Evolutionary conservation across 2,329 filamentous ascomycete genomes (phyloP).

Genomic region (Rutstroemia sp.): DNA sequence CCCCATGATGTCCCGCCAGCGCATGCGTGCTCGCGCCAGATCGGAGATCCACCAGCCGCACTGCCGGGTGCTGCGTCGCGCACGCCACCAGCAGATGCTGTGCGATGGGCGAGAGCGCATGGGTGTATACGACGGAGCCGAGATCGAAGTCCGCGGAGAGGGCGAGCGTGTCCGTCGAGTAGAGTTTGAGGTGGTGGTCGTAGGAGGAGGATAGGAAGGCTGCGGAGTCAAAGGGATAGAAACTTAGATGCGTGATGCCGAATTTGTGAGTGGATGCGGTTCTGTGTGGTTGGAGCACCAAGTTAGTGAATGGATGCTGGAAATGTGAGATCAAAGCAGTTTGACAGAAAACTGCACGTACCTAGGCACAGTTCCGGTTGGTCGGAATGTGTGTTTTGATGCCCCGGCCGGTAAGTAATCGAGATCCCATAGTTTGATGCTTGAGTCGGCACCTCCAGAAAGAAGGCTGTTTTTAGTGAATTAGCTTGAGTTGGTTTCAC

Average conservation of each 20-base stretch:
- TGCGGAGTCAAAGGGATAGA: conserved; percentile 70
- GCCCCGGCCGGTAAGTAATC: conserved; percentile 44
- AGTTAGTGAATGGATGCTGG: background rate
- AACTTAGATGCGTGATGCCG: conserved; percentile 68
- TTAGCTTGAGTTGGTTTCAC: conserved; percentile 3
- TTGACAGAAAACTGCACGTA: conserved; percentile 16
- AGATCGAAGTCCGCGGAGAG: conserved; percentile 62
- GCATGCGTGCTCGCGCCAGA: conserved; percentile 71
- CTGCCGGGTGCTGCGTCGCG: conserved; percentile 76
- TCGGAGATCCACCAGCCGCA: conserved; percentile 78
- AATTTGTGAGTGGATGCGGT: conserved; percentile 47
- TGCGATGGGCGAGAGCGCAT: conserved; percentile 68
- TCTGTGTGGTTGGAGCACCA: conserved; percentile 10
- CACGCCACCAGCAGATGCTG: conserved; percentile 75
- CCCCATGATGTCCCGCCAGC: conserved; percentile 59
- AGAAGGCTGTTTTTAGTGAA: conserved; percentile 50
- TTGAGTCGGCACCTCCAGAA: conserved; percentile 79
- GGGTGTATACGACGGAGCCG: conserved; percentile 63
- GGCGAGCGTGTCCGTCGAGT: conserved; percentile 55
- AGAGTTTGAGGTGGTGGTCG: conserved; percentile 70
- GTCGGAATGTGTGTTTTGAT: conserved; percentile 42
- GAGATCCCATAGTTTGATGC: conserved; percentile 81
- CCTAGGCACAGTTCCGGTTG: conserved; percentile 44
- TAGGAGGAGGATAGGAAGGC: conserved; percentile 73
- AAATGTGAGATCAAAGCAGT: background rate